These are phyloP conservation scores for Cyclanthera cordifolia DNA, from an alignment of 306 rosid species.

Conservation along the genomic window DNA sequence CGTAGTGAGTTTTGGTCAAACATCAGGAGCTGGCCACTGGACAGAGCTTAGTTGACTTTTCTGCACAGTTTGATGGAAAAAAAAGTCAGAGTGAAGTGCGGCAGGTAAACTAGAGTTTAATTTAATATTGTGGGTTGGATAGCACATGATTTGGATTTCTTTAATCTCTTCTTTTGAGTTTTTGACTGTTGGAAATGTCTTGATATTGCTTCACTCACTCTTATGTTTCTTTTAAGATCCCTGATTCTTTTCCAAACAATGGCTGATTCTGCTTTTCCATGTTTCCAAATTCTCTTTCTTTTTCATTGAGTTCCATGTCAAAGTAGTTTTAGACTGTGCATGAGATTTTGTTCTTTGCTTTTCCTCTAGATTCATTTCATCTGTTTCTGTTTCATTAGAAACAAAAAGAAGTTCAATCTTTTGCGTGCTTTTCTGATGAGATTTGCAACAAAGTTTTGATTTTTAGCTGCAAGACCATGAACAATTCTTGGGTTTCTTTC, in stretches of 20 bases:
- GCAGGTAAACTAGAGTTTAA: constrained; percentile 11
- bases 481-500: constrained; percentile 33
- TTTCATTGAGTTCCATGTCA: neutral
- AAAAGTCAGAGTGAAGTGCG: constrained; percentile 24
- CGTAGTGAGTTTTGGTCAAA: constrained; percentile 21
- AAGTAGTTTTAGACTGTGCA: constrained; percentile 16
- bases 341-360: constrained; percentile 20
- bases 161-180: constrained; percentile 10
- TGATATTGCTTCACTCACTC: constrained; percentile 16
- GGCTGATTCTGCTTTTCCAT: constrained; percentile 8
- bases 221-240: constrained; percentile 16
- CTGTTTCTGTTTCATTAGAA: neutral
- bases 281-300: constrained; percentile 10
- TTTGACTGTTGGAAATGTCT: constrained; percentile 10
- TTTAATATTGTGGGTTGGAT: constrained; percentile 19
- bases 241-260: constrained; percentile 21
- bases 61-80: neutral
- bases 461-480: constrained; percentile 33
- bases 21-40: constrained; percentile 14
- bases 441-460: constrained; percentile 16
- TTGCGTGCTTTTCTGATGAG: constrained; percentile 1
- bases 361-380: neutral
- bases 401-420: neutral
- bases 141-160: constrained; percentile 19
- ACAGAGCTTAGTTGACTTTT: constrained; percentile 12